Evolutionary conservation across 331 rosid genomes (phyloP).

Genomic region (Spiraea crenata): DNA sequence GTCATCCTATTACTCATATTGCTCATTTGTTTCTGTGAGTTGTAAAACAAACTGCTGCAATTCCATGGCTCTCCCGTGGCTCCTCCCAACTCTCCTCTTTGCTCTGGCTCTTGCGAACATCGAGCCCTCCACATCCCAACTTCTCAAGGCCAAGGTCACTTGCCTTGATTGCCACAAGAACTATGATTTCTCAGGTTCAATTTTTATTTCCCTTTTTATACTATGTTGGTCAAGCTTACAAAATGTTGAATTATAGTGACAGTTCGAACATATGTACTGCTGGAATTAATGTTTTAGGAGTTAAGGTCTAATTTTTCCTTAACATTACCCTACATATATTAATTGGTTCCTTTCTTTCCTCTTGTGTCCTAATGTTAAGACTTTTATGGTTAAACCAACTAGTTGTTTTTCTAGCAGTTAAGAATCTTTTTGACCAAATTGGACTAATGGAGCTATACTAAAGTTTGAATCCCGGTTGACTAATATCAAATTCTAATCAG

Average conservation of each 20-base stretch:
- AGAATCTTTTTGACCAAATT: too few relatives aligned
- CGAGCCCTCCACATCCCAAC: conserved; percentile 45
- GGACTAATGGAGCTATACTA: too few relatives aligned
- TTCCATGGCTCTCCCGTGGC: conserved; percentile 50
- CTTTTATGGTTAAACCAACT: not conserved
- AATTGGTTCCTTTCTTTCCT: not conserved
- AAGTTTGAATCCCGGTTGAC: too few relatives aligned
- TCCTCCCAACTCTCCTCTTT: conserved; percentile 39
- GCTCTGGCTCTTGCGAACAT: conserved; percentile 38
- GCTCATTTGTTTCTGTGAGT: not conserved
- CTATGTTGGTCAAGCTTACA: too few relatives aligned
- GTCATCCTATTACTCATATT: conserved; percentile 16
- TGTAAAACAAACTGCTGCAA: not conserved
- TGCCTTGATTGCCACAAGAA: conserved; percentile 61
- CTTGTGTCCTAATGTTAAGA: not conserved
- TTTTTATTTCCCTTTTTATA: not conserved
- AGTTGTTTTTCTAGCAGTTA: too few relatives aligned
- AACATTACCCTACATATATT: not conserved
- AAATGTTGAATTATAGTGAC: too few relatives aligned
- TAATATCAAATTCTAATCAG: too few relatives aligned
- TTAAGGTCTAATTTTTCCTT: too few relatives aligned
- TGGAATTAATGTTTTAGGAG: too few relatives aligned
- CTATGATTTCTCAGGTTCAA: conserved; percentile 60
- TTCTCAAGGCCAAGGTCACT: conserved; percentile 54
- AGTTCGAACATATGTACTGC: too few relatives aligned